Conservation (phyloP, 2,329 filamentous ascomycete genomes). For the Curvularia spicifera region DNA sequence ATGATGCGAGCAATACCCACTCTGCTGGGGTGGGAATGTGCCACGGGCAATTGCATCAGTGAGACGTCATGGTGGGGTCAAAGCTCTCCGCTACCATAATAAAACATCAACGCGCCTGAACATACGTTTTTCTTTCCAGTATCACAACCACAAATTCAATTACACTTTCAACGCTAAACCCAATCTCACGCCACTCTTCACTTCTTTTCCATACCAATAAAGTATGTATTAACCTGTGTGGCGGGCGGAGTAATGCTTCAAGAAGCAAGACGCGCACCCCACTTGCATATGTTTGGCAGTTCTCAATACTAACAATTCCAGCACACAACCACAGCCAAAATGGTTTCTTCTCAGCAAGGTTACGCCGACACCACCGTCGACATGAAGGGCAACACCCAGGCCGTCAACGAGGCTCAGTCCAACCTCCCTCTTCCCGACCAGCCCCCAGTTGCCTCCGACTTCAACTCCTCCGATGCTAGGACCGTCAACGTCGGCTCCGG, state of each 20-base stretch:
- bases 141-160: slow-evolving; percentile 11
- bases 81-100: slow-evolving; percentile 14
- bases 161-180: not conserved
- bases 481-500: slow-evolving; percentile 75
- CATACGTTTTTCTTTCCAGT: slow-evolving; percentile 4
- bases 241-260: not conserved
- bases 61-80: slow-evolving; percentile 29
- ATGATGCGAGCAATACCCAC: slow-evolving; percentile 13
- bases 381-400: slow-evolving; percentile 49
- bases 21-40: slow-evolving; percentile 16
- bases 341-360: slow-evolving; percentile 38
- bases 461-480: slow-evolving; percentile 72
- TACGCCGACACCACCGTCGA: slow-evolving; percentile 28
- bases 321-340: slow-evolving; percentile 20
- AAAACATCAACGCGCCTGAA: slow-evolving; percentile 19
- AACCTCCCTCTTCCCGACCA: slow-evolving; percentile 82
- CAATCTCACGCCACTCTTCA: not conserved
- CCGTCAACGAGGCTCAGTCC: slow-evolving; percentile 71
- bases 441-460: slow-evolving; percentile 77
- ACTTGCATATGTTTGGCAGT: not conserved
- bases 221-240: slow-evolving; percentile 12
- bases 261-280: slow-evolving; percentile 2
- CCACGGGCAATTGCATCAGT: slow-evolving; percentile 17
- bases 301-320: not conserved
- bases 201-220: slow-evolving; percentile 13